Evolutionary conservation across 2,329 filamentous ascomycete genomes (phyloP).

Genomic region (Basipetospora chlamydospora): DNA sequence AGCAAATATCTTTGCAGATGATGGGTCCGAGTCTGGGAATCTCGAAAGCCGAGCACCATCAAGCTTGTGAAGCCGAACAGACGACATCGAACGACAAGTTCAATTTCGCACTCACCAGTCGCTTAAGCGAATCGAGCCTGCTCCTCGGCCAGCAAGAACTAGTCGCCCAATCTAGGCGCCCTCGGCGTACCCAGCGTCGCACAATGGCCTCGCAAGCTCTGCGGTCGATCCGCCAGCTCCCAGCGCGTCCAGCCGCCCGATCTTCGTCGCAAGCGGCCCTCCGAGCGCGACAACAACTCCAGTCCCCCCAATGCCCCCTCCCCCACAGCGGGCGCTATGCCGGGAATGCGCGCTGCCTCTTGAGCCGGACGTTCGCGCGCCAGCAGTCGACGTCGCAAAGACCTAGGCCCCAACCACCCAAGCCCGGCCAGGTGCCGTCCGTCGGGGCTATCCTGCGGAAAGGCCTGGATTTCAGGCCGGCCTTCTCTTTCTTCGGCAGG

Average conservation of each 20-base stretch:
- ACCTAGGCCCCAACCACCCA: neutral
- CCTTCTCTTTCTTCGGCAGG: neutral
- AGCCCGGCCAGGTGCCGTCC: neutral
- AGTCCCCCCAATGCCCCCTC: neutral
- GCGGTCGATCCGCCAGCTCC: neutral
- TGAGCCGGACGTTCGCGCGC: neutral
- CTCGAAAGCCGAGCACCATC: too few relatives aligned
- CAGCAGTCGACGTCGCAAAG: slow-evolving; percentile 1
- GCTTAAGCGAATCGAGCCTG: too few relatives aligned
- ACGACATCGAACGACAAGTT: too few relatives aligned
- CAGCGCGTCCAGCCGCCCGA: neutral
- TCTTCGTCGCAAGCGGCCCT: neutral
- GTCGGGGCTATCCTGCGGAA: slow-evolving; percentile 3
- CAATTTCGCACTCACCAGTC: too few relatives aligned
- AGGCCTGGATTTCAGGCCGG: slow-evolving; percentile 1
- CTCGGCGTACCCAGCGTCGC: too few relatives aligned
- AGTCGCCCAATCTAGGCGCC: too few relatives aligned
- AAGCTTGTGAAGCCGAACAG: too few relatives aligned
- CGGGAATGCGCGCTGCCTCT: neutral
- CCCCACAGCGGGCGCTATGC: neutral
- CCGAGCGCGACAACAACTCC: neutral
- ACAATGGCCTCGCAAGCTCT: slow-evolving; percentile 1
- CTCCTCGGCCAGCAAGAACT: too few relatives aligned
- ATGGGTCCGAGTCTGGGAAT: too few relatives aligned
- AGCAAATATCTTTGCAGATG: too few relatives aligned